Evolutionary conservation across 345 rosid species (phyloP).

Genomic region (Nasturtium officinale): DNA sequence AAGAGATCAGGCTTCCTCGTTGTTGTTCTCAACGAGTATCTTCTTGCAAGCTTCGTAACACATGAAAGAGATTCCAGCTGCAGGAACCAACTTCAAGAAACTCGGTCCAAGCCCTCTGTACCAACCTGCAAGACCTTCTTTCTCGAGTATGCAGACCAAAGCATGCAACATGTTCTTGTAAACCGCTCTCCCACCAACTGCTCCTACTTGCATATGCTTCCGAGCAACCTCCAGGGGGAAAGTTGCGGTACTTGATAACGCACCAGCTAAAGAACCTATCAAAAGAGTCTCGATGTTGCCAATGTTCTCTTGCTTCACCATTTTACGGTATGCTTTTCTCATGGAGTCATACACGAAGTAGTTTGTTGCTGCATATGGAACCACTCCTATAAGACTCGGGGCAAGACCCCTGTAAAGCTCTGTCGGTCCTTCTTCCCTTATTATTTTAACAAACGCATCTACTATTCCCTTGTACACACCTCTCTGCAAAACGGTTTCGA

Average conservation of each 20-base stretch:
- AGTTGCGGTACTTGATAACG: conserved; percentile 82
- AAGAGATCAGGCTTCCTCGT: conserved; percentile 48
- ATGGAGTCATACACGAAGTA: conserved; percentile 90
- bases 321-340: conserved; percentile 61
- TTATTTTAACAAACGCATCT: conserved; percentile 76
- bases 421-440: conserved; percentile 73
- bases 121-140: conserved; percentile 77
- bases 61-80: conserved; percentile 98
- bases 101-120: conserved; percentile 91
- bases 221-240: conserved; percentile 95
- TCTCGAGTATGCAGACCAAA: conserved; percentile 70
- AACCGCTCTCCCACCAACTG: conserved; percentile 75
- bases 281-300: conserved; percentile 84
- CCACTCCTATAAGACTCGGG: conserved; percentile 87
- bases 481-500: conserved; percentile 50
- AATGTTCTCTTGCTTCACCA: conserved; percentile 66
- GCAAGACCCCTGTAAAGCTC: conserved; percentile 90
- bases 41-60: conserved; percentile 92
- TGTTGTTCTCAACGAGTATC: conserved; percentile 68
- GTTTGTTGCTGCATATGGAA: conserved; percentile 90
- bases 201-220: conserved; percentile 97
- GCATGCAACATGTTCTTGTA: conserved; percentile 89
- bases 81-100: conserved; percentile 91
- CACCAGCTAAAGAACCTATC: conserved; percentile 87
- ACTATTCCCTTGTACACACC: conserved; percentile 69